phyloP scores from a whole-genome alignment of 208 protist species.

The Leishmania amazonensis region DNA sequence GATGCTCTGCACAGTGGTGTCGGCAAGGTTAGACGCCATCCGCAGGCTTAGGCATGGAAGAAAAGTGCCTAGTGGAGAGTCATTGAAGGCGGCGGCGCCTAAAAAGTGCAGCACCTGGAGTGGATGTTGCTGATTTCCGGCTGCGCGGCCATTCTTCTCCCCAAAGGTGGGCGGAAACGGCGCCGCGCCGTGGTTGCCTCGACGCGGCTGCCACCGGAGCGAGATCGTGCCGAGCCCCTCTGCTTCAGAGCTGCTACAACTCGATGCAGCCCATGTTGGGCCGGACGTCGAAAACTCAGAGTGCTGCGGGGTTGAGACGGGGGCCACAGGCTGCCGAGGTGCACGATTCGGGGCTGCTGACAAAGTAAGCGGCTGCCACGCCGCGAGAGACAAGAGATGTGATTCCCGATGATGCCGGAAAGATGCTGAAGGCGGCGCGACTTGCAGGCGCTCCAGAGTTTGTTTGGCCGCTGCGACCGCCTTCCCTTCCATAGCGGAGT shows the following conservation, averaged over 20 bases:
- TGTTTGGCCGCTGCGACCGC: conserved; percentile 1
- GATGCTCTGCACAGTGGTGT: not conserved
- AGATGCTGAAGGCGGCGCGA: not conserved
- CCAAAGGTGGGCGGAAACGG: not conserved
- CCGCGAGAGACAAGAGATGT: conserved; percentile 1
- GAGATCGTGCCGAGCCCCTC: not conserved
- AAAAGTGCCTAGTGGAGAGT: conserved; percentile 33
- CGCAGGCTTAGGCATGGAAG: conserved; percentile 29
- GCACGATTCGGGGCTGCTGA: not conserved
- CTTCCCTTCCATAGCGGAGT: not conserved
- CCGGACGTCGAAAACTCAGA: not conserved
- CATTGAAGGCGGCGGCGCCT: conserved; percentile 32
- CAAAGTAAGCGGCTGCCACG: conserved; percentile 19
- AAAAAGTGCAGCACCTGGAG: conserved; percentile 34
- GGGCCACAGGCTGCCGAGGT: not conserved
- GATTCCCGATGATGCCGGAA: not conserved
- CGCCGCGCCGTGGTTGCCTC: not conserved
- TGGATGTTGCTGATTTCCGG: conserved; percentile 13
- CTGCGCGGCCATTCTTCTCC: not conserved
- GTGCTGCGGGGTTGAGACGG: not conserved
- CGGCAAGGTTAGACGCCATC: conserved; percentile 4
- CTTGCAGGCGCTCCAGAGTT: conserved; percentile 17
- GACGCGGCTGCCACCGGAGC: not conserved
- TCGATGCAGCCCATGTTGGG: not conserved
- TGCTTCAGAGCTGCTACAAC: not conserved